phyloP scores from a whole-genome alignment of 2,329 filamentous ascomycete species.

The Tolypocladium album region DNA sequence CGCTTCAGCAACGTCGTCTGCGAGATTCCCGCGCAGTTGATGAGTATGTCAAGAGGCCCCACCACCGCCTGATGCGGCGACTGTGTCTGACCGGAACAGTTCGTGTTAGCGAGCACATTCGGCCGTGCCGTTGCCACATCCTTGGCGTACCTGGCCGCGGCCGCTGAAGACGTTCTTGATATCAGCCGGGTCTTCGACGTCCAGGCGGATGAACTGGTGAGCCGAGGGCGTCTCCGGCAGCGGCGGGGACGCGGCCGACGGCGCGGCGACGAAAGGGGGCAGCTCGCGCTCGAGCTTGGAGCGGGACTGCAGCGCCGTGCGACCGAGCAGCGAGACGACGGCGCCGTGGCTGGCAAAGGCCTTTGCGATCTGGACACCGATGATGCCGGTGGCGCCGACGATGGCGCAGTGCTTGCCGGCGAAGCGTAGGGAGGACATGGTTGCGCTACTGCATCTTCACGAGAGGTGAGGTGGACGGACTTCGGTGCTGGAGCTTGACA shows the following conservation, averaged over 20 bases:
- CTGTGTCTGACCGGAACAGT: not conserved
- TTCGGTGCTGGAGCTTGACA: not conserved
- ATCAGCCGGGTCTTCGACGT: slow-evolving; percentile 15
- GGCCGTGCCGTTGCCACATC: not conserved
- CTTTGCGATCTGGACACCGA: slow-evolving; percentile 56
- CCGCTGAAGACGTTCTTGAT: slow-evolving; percentile 19
- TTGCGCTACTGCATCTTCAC: not conserved
- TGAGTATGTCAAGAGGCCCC: slow-evolving; percentile 44
- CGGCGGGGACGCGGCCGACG: not conserved
- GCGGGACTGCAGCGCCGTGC: slow-evolving; percentile 35
- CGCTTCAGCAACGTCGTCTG: slow-evolving; percentile 53
- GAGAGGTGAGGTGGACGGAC: not conserved
- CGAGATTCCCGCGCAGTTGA: slow-evolving; percentile 71
- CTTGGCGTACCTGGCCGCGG: not conserved
- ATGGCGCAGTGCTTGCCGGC: slow-evolving; percentile 45
- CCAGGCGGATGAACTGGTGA: slow-evolving; percentile 24
- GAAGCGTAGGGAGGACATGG: slow-evolving; percentile 21
- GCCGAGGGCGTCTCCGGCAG: slow-evolving; percentile 7
- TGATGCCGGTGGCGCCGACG: slow-evolving; percentile 61
- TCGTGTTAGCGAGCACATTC: not conserved
- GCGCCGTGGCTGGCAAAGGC: slow-evolving; percentile 55
- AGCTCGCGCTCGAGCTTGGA: slow-evolving; percentile 25
- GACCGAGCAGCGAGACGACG: slow-evolving; percentile 49
- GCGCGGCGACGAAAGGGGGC: slow-evolving; percentile 10
- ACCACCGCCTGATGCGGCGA: slow-evolving; percentile 7